Evolutionary conservation across 2,329 filamentous ascomycete species (phyloP).

Genomic region (Venturia aucupariae): DNA sequence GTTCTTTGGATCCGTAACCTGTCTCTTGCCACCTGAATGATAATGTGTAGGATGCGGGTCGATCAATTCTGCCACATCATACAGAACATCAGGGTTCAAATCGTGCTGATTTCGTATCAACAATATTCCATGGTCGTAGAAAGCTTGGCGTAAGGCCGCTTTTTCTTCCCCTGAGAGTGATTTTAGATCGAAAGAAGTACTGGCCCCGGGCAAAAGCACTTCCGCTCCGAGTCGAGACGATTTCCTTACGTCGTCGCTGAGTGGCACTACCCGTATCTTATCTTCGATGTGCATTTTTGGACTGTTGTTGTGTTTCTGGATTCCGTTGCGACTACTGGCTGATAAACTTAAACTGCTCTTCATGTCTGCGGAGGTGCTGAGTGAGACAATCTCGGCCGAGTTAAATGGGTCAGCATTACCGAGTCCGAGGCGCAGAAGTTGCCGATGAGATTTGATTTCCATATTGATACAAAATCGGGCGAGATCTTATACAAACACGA

Average conservation of each 20-base stretch:
- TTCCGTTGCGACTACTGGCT: neutral
- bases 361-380: neutral
- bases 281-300: neutral
- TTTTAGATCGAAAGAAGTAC: constrained; percentile 13
- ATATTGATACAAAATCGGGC: neutral
- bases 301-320: neutral
- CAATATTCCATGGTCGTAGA: constrained; percentile 19
- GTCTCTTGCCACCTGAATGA: constrained; percentile 19
- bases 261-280: neutral
- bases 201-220: constrained; percentile 15
- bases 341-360: neutral
- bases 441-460: neutral
- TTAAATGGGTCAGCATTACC: neutral
- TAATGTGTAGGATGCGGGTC: constrained; percentile 17
- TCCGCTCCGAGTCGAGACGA: constrained; percentile 17
- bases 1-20: constrained; percentile 17
- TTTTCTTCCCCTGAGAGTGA: constrained; percentile 15
- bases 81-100: constrained; percentile 16
- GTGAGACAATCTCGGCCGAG: constrained; percentile 3
- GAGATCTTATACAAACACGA: neutral
- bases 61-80: constrained; percentile 18
- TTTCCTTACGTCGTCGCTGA: constrained; percentile 11
- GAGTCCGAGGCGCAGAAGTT: neutral
- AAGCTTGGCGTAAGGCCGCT: constrained; percentile 15
- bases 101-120: constrained; percentile 18